Conservation (phyloP, 2,329 filamentous ascomycete genomes). For the Pseudogymnoascus destructans region DNA sequence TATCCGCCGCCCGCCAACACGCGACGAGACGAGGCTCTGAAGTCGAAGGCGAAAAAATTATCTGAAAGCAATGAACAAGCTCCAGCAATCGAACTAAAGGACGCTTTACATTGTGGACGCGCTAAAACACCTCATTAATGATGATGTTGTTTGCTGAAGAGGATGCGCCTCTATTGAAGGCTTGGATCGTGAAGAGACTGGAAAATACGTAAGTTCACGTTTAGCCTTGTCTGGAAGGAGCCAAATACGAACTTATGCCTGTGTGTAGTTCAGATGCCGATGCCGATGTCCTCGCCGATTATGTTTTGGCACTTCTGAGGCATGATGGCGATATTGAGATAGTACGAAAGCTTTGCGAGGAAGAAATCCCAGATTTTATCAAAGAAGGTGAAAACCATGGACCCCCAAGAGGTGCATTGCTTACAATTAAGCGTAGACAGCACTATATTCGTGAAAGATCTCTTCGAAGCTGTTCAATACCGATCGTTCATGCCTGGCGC, state of each 20-base stretch:
- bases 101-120: neutral
- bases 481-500: slow-evolving; percentile 48
- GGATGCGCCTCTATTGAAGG: slow-evolving; percentile 52
- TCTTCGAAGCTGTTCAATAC: slow-evolving; percentile 52
- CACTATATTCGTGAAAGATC: slow-evolving; percentile 52
- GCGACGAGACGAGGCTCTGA: slow-evolving; percentile 4
- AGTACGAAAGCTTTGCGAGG: slow-evolving; percentile 54
- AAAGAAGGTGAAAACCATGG: slow-evolving; percentile 40
- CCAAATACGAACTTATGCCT: slow-evolving; percentile 10
- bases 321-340: slow-evolving; percentile 53
- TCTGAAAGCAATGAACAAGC: neutral
- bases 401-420: neutral
- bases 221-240: slow-evolving; percentile 3
- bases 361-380: slow-evolving; percentile 63
- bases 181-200: slow-evolving; percentile 65
- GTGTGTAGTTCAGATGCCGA: slow-evolving; percentile 60
- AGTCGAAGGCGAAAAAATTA: slow-evolving; percentile 5
- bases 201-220: slow-evolving; percentile 51
- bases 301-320: slow-evolving; percentile 64
- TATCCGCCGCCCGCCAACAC: slow-evolving; percentile 2
- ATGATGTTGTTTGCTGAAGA: slow-evolving; percentile 50
- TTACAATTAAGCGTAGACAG: slow-evolving; percentile 34
- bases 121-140: neutral
- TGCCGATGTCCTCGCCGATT: slow-evolving; percentile 69
- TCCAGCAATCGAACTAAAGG: neutral